Percentiles rank a stretch among this genome's conserved stretches.
Conservation (phyloP, 106 monocot genomes). For the Allium cepa region DNA sequence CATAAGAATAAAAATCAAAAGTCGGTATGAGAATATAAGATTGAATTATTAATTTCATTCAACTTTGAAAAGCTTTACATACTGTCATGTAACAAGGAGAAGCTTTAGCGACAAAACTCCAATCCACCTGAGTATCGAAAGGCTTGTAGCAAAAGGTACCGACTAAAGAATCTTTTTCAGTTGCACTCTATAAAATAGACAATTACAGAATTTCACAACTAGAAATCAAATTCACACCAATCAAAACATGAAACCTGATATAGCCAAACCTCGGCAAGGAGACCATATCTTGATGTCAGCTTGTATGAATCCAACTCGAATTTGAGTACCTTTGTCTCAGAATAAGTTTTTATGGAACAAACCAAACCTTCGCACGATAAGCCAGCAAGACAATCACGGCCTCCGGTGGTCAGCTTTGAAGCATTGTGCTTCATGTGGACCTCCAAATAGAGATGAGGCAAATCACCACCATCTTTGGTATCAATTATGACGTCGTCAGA, state of each 20-base stretch:
- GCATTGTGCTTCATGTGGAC: constrained; percentile 95
- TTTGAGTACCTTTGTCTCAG: constrained; percentile 75
- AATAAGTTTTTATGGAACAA: constrained; percentile 69
- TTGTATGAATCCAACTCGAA: constrained; percentile 85
- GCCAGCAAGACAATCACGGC: constrained; percentile 65
- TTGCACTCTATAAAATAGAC: constrained; percentile 67
- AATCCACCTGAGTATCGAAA: constrained; percentile 73
- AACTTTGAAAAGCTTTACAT: constrained; percentile 21
- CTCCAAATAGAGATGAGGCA: constrained; percentile 70
- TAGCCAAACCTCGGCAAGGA: constrained; percentile 80
- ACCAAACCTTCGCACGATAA: constrained; percentile 80
- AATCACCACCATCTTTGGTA: constrained; percentile 41
- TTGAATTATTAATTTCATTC: not conserved
- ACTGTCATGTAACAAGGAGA: constrained; percentile 98
- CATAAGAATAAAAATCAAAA: constrained; percentile 1
- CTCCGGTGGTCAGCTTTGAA: constrained; percentile 53
- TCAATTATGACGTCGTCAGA: constrained; percentile 36
- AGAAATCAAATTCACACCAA: not conserved
- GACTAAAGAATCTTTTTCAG: constrained; percentile 63
- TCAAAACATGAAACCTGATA: not conserved
- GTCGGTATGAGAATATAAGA: not conserved
- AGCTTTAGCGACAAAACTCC: constrained; percentile 94
- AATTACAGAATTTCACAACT: not conserved
- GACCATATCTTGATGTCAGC: constrained; percentile 79
- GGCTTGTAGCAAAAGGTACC: constrained; percentile 88